A percentile compares a stretch with the other conserved stretches of the same genome.
phyloP scores from a whole-genome alignment of 2,329 filamentous ascomycete genomes.

The Penicillium sp. region DNA sequence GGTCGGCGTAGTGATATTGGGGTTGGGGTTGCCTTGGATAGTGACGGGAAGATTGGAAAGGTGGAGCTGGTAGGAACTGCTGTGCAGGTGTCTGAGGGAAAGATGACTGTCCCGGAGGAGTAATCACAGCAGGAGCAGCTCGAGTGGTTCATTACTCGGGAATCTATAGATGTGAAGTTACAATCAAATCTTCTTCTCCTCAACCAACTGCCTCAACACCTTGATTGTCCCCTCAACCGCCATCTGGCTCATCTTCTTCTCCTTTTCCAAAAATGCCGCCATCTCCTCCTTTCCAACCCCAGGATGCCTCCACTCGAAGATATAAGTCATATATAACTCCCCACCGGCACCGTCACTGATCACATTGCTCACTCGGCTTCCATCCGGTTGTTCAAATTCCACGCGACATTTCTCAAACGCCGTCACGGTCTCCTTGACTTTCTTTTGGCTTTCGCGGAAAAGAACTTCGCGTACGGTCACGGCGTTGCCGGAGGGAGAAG shows the following conservation, averaged over 20 bases:
- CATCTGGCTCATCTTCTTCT: slow-evolving; percentile 19
- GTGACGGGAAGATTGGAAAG: slow-evolving; percentile 27
- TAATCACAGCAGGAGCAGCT: not conserved
- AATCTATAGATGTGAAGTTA: too few relatives aligned
- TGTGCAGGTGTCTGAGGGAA: slow-evolving; percentile 35
- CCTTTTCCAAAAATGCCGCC: slow-evolving; percentile 12
- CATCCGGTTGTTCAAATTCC: slow-evolving; percentile 28
- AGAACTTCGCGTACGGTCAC: slow-evolving; percentile 29
- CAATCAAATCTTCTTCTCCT: slow-evolving; percentile 16
- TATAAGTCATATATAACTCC: slow-evolving; percentile 40
- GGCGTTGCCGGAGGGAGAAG: slow-evolving; percentile 19
- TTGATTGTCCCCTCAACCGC: slow-evolving; percentile 23
- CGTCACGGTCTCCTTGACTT: slow-evolving; percentile 26
- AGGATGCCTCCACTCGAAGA: slow-evolving; percentile 40
- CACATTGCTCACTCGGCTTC: slow-evolving; percentile 26
- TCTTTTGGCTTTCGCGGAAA: slow-evolving; percentile 25
- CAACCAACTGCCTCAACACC: slow-evolving; percentile 16
- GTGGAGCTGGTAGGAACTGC: slow-evolving; percentile 36
- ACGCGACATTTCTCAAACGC: slow-evolving; percentile 24
- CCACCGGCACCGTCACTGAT: slow-evolving; percentile 31
- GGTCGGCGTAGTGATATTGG: slow-evolving; percentile 47
- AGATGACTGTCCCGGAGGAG: slow-evolving; percentile 24
- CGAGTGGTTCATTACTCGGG: too few relatives aligned
- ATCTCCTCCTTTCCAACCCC: slow-evolving; percentile 19
- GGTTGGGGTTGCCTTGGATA: slow-evolving; percentile 25